These are phyloP conservation scores for Tulasnella sp. DNA, from an alignment of 768 basidiomycete species.

Conservation along the genomic window DNA sequence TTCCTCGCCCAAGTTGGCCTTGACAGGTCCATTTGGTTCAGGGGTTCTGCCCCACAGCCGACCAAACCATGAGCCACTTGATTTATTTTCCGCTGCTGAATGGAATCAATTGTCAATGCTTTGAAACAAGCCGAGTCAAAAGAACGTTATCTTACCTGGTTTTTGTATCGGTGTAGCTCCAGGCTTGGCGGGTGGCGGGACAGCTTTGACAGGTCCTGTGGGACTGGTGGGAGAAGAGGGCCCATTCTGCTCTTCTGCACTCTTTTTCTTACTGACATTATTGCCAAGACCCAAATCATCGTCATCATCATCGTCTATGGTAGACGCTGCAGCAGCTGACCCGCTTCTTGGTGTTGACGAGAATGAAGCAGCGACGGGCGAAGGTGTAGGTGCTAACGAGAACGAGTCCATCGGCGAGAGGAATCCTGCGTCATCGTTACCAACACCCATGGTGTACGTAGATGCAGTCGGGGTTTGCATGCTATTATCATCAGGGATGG, in stretches of 20 bases:
- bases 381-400: conserved; percentile 31
- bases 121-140: conserved; percentile 16
- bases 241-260: conserved; percentile 3
- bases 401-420: conserved; percentile 69
- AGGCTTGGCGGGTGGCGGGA: conserved; percentile 15
- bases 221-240: background rate
- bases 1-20: conserved; percentile 87
- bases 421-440: conserved; percentile 41
- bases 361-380: conserved; percentile 15
- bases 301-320: conserved; percentile 39
- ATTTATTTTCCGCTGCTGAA: conserved; percentile 22
- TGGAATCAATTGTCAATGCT: background rate
- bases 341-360: conserved; percentile 7
- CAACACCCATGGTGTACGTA: conserved; percentile 34
- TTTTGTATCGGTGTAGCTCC: background rate
- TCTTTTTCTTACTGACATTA: conserved; percentile 30
- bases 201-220: conserved; percentile 17
- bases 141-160: conserved; percentile 19
- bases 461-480: conserved; percentile 54
- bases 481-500: conserved; percentile 28
- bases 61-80: conserved; percentile 60
- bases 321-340: conserved; percentile 17
- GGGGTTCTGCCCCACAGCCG: conserved; percentile 54
- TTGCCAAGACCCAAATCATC: conserved; percentile 93
- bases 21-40: conserved; percentile 56